Evolutionary conservation across 805 yeast species (phyloP).

Genomic region (Ogataea salicorniae): DNA sequence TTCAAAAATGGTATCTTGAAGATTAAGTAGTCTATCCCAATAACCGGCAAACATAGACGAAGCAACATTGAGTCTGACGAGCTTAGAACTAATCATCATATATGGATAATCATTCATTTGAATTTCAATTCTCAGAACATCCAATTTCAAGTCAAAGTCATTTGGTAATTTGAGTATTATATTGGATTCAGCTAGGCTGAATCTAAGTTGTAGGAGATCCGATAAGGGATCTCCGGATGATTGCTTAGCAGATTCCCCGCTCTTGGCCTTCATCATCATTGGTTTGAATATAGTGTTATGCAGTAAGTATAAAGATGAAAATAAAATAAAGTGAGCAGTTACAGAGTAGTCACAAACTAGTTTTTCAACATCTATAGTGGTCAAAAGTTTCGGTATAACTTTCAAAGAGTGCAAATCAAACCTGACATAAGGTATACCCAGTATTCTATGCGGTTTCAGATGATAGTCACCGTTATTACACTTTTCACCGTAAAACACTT

Average conservation of each 20-base stretch:
- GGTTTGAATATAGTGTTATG: slow-evolving; percentile 32
- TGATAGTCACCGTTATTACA: not conserved
- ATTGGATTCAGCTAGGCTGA: slow-evolving; percentile 17
- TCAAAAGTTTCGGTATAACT: slow-evolving; percentile 4
- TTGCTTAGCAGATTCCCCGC: not conserved
- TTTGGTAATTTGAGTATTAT: slow-evolving; percentile 39
- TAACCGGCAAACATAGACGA: slow-evolving; percentile 42
- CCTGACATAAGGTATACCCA: slow-evolving; percentile 5
- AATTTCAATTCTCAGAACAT: slow-evolving; percentile 29
- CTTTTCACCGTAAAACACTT: not conserved
- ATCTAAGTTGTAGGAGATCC: slow-evolving; percentile 1
- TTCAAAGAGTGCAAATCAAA: slow-evolving; percentile 1
- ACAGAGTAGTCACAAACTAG: slow-evolving; percentile 21
- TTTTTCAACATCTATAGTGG: not conserved
- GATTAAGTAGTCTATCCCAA: slow-evolving; percentile 46
- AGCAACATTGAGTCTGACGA: slow-evolving; percentile 43
- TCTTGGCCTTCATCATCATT: not conserved
- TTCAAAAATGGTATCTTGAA: slow-evolving; percentile 12
- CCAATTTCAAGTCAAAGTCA: slow-evolving; percentile 44
- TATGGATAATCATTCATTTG: slow-evolving; percentile 10
- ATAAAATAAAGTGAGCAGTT: slow-evolving; percentile 39
- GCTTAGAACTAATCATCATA: slow-evolving; percentile 17
- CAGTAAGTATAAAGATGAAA: slow-evolving; percentile 41
- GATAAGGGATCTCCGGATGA: not conserved
- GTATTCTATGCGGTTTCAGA: not conserved